These are phyloP conservation scores for Talaromyces trachyspermus DNA, from an alignment of 495 filamentous ascomycete species.

Conservation along the genomic window DNA sequence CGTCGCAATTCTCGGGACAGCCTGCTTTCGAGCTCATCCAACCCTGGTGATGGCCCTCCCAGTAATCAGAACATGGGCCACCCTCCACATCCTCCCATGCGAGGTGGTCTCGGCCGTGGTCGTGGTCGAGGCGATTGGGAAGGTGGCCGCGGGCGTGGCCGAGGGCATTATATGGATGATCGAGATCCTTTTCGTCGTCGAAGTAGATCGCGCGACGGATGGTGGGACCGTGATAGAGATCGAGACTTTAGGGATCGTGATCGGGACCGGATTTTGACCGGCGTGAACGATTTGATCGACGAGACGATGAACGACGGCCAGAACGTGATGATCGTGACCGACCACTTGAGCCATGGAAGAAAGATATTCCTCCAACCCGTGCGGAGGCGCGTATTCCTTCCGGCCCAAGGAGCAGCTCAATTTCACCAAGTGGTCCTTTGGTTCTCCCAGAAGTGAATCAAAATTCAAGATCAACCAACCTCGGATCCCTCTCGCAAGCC, in stretches of 20 bases:
- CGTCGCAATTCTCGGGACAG: conserved; percentile 54
- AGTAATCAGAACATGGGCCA: conserved; percentile 29
- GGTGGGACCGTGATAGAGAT: conserved; percentile 39
- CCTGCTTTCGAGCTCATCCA: conserved; percentile 61
- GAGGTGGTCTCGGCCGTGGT: conserved; percentile 51
- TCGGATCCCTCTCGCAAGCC: conserved; percentile 35
- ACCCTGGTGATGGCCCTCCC: conserved; percentile 55
- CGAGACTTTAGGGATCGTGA: conserved; percentile 35
- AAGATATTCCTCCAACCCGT: conserved; percentile 27
- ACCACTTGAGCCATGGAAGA: conserved; percentile 49
- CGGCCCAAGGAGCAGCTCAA: conserved; percentile 18
- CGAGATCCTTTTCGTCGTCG: conserved; percentile 49
- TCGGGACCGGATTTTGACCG: conserved; percentile 29
- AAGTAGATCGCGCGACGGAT: conserved; percentile 63
- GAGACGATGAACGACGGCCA: conserved; percentile 37
- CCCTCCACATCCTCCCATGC: conserved; percentile 32
- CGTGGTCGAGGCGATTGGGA: conserved; percentile 65
- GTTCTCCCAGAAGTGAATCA: conserved; percentile 8
- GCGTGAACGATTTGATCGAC: conserved; percentile 35
- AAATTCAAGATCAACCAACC: conserved; percentile 21
- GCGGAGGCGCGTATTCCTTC: conserved; percentile 23
- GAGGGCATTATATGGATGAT: conserved; percentile 51
- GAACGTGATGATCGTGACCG: conserved; percentile 52
- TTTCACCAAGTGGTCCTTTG: conserved; percentile 13
- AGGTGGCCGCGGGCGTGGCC: conserved; percentile 46